phyloP scores from a whole-genome alignment of 1,139 yeast genomes.

The Yamadazyma jaroonii region DNA sequence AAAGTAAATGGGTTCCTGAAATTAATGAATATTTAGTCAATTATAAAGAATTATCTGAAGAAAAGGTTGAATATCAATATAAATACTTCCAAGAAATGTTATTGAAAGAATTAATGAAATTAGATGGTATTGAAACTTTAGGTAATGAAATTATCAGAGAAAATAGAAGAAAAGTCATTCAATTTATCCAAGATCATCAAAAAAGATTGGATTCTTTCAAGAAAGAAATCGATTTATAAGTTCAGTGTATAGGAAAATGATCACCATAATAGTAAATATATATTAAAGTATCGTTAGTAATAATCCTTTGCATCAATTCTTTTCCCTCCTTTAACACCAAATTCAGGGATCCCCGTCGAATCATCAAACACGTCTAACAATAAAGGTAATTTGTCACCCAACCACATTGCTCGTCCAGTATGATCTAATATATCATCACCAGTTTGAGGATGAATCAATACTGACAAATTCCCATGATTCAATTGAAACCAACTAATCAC shows the following conservation, averaged over 20 bases:
- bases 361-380: conserved; percentile 18
- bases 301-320: conserved; percentile 16
- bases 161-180: conserved; percentile 58
- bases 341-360: conserved; percentile 20
- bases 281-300: conserved; percentile 1
- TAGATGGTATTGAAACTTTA: conserved; percentile 62
- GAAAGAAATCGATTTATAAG: conserved; percentile 26
- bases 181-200: conserved; percentile 57
- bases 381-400: conserved; percentile 25
- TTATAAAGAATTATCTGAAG: conserved; percentile 29
- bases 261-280: neutral
- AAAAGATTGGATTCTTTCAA: conserved; percentile 56
- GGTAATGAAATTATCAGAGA: conserved; percentile 51
- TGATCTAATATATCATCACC: conserved; percentile 29
- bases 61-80: conserved; percentile 48
- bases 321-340: conserved; percentile 25
- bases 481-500: conserved; percentile 32
- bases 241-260: too few species aligned
- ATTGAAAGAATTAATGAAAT: conserved; percentile 59
- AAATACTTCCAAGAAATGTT: conserved; percentile 65
- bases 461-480: conserved; percentile 27
- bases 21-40: conserved; percentile 40
- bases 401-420: conserved; percentile 29
- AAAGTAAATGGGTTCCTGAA: conserved; percentile 41
- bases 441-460: conserved; percentile 33